Conservation (phyloP, 768 basidiomycete species). For the Dentipellis fragilis region DNA sequence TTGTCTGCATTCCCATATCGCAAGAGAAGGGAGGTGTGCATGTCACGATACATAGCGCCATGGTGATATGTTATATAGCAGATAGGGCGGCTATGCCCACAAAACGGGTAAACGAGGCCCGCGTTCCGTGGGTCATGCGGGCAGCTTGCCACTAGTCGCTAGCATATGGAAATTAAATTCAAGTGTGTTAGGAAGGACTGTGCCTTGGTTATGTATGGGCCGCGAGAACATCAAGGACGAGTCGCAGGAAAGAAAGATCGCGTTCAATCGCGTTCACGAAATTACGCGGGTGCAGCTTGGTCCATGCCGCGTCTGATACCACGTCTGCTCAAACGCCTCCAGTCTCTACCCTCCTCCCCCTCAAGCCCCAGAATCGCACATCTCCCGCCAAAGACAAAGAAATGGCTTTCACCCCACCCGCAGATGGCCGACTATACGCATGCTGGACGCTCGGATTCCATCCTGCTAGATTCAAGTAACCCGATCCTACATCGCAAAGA, state of each 20-base stretch:
- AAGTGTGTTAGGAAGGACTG: background rate
- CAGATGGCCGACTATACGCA: slow-evolving; percentile 28
- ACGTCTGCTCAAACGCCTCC: slow-evolving; percentile 41
- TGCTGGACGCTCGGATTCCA: slow-evolving; percentile 38
- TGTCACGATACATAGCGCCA: background rate
- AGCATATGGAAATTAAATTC: background rate
- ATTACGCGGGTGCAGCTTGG: background rate
- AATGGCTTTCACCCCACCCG: slow-evolving; percentile 4
- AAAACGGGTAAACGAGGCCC: too few relatives aligned
- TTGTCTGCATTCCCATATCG: slow-evolving; percentile 16
- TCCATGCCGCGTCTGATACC: slow-evolving; percentile 65
- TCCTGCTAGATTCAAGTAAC: slow-evolving; percentile 48
- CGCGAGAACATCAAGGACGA: background rate
- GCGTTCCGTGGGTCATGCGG: too few relatives aligned
- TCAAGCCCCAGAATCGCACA: background rate
- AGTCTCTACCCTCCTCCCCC: slow-evolving; percentile 16
- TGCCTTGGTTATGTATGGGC: background rate
- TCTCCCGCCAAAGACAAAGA: slow-evolving; percentile 3
- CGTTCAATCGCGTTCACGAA: too few relatives aligned
- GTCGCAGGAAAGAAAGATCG: background rate
- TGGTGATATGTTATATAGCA: background rate
- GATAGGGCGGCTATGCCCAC: background rate
- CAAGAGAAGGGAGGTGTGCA: background rate
- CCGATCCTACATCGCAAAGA: slow-evolving; percentile 40
- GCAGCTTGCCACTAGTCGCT: background rate